Evolutionary conservation across 805 yeast genomes (phyloP).

Genomic region (Yarrowia bubula): DNA sequence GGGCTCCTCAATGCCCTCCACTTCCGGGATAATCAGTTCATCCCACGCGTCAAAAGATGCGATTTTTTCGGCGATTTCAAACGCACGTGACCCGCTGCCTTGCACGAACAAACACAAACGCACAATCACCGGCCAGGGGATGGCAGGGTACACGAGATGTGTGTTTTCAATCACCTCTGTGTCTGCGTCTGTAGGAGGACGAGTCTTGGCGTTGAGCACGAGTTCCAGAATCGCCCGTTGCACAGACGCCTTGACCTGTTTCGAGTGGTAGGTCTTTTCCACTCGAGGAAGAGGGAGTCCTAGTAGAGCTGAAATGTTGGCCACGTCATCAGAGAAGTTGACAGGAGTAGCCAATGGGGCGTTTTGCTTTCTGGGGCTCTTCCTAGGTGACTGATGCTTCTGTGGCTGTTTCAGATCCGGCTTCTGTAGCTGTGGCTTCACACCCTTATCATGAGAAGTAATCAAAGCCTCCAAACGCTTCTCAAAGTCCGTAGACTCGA

Average conservation of each 20-base stretch:
- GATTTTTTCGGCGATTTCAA: background rate
- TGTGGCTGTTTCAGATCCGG: too few relatives aligned
- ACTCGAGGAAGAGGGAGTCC: background rate
- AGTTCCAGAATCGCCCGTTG: background rate
- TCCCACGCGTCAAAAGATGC: background rate
- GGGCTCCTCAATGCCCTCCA: background rate
- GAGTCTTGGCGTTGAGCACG: background rate
- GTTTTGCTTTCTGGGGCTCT: background rate
- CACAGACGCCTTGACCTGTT: background rate
- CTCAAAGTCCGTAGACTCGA: background rate
- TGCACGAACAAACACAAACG: background rate
- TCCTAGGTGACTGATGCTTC: too few relatives aligned
- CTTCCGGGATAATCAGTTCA: background rate
- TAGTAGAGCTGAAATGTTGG: background rate
- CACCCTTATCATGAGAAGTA: background rate
- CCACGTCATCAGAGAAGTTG: background rate
- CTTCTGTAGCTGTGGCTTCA: too few relatives aligned
- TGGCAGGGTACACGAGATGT: background rate
- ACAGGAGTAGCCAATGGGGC: too few relatives aligned
- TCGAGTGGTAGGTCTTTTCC: background rate
- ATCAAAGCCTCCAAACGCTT: background rate
- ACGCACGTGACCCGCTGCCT: background rate
- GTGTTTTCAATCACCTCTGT: background rate
- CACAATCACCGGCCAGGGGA: constrained; percentile 6
- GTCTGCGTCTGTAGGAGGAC: background rate